Evolutionary conservation across 305 asterid genomes (phyloP).

Genomic region (Lippia alba): DNA sequence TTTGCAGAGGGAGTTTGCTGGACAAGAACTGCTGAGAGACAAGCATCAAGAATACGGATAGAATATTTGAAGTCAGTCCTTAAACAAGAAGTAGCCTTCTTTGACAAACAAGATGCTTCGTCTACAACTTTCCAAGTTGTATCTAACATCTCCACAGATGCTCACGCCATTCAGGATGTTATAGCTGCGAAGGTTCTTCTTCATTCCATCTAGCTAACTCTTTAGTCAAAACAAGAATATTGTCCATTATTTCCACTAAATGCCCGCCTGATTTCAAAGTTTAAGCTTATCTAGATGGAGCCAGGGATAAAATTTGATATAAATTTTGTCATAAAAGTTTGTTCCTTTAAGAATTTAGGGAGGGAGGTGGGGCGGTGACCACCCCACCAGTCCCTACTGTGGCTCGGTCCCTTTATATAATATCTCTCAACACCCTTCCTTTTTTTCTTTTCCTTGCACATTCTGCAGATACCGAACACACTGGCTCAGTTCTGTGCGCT

Average conservation of each 20-base stretch:
- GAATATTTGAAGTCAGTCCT: constrained; percentile 61
- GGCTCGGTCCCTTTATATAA: too few relatives aligned
- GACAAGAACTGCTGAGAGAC: constrained; percentile 78
- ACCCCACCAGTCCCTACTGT: too few relatives aligned
- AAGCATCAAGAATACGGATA: constrained; percentile 57
- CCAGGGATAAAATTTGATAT: too few relatives aligned
- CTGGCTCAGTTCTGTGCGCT: constrained; percentile 49
- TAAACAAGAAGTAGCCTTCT: constrained; percentile 64
- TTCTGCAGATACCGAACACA: constrained; percentile 63
- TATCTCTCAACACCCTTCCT: too few relatives aligned
- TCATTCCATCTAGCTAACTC: constrained; percentile 14
- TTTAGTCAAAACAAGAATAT: background rate
- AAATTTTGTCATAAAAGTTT: too few relatives aligned
- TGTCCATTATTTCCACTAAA: background rate
- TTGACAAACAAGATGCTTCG: constrained; percentile 51
- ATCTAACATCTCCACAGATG: constrained; percentile 56
- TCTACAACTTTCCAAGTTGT: constrained; percentile 57
- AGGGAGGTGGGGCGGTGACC: too few relatives aligned
- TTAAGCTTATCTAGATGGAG: background rate
- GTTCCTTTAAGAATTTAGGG: too few relatives aligned
- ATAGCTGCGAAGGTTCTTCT: constrained; percentile 53
- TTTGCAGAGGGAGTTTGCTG: constrained; percentile 64
- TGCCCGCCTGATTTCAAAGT: background rate
- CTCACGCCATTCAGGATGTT: constrained; percentile 64
- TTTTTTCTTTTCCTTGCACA: background rate